Conservation (phyloP, 1,139 yeast species). For the Kazachstania sp. region DNA sequence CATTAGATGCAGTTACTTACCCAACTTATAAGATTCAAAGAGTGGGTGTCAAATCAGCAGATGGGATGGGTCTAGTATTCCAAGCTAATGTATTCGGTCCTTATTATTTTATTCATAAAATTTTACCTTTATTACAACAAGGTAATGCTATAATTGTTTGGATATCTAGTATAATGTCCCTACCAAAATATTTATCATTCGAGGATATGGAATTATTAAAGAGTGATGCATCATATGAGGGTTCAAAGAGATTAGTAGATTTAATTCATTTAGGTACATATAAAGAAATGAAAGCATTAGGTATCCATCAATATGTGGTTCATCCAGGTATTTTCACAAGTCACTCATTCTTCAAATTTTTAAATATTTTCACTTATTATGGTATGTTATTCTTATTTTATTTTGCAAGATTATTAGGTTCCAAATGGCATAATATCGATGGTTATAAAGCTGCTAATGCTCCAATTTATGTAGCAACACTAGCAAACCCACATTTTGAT, state of each 20-base stretch:
- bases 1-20: slow-evolving; percentile 73
- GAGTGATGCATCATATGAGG: slow-evolving; percentile 72
- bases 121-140: slow-evolving; percentile 46
- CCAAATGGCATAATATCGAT: slow-evolving; percentile 78
- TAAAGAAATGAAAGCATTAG: slow-evolving; percentile 39
- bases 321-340: slow-evolving; percentile 95
- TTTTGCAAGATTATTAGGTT: slow-evolving; percentile 72
- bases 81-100: slow-evolving; percentile 97
- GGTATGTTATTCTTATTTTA: slow-evolving; percentile 83
- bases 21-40: slow-evolving; percentile 78
- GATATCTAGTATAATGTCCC: slow-evolving; percentile 78
- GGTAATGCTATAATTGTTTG: slow-evolving; percentile 61
- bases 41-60: slow-evolving; percentile 61
- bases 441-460: slow-evolving; percentile 90
- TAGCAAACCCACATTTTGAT: slow-evolving; percentile 39
- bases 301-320: slow-evolving; percentile 63
- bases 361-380: slow-evolving; percentile 69
- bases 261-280: slow-evolving; percentile 68
- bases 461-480: slow-evolving; percentile 51
- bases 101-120: slow-evolving; percentile 63
- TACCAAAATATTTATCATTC: slow-evolving; percentile 58
- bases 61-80: slow-evolving; percentile 76
- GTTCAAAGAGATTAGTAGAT: slow-evolving; percentile 84
- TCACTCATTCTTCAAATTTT: slow-evolving; percentile 64
- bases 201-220: slow-evolving; percentile 65